phyloP scores from a whole-genome alignment of 345 rosid species.

The Populus tremula region DNA sequence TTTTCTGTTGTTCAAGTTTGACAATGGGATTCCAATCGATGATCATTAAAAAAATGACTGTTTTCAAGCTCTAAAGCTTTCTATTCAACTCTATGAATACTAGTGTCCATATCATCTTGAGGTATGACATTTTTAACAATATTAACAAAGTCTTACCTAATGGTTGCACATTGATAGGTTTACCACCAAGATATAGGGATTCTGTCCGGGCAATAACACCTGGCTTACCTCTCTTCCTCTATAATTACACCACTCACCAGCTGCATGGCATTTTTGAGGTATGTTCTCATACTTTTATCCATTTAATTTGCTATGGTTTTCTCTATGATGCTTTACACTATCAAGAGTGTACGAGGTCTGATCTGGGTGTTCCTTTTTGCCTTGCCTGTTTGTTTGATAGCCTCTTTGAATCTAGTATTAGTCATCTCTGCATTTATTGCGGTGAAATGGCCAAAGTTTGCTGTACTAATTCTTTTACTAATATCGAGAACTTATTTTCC shows the following conservation, averaged over 20 bases:
- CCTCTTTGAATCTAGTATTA: background rate
- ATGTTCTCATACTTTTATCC: conserved; percentile 18
- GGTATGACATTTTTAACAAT: background rate
- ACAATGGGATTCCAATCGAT: background rate
- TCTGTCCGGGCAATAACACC: conserved; percentile 98
- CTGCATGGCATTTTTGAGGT: conserved; percentile 99
- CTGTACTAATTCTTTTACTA: background rate
- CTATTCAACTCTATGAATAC: background rate
- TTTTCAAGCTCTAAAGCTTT: background rate
- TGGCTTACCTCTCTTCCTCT: conserved; percentile 93
- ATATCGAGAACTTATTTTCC: background rate
- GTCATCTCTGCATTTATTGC: background rate
- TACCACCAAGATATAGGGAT: conserved; percentile 97
- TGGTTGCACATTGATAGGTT: conserved; percentile 45
- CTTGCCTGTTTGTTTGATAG: background rate
- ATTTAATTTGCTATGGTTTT: background rate
- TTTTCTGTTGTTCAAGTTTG: background rate
- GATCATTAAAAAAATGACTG: background rate
- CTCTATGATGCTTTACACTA: background rate
- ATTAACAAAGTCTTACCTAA: background rate
- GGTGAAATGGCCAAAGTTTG: background rate
- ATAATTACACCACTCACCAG: conserved; percentile 95
- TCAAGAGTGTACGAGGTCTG: background rate
- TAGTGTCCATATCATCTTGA: background rate
- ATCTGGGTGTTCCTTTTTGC: background rate